Conservation (phyloP, 1,139 yeast species). For the Lizanozyma gosingica region DNA sequence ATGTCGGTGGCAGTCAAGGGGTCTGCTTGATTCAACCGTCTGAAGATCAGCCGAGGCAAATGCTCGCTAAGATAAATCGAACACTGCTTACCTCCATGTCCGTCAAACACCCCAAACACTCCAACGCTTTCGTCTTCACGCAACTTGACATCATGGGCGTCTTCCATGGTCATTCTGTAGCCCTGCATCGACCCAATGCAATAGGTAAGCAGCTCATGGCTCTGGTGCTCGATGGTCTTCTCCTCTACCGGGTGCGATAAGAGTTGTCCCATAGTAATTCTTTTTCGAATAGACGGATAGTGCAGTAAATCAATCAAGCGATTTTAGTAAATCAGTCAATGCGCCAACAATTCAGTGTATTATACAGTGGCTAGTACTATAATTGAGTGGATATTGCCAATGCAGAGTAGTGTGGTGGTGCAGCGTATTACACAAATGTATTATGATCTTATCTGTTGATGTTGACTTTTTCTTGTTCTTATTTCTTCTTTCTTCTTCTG, state of each 20-base stretch:
- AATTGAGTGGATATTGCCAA: too few relatives aligned
- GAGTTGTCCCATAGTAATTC: constrained; percentile 59
- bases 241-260: constrained; percentile 71
- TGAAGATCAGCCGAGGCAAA: constrained; percentile 27
- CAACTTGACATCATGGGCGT: constrained; percentile 49
- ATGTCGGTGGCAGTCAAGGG: constrained; percentile 7
- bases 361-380: too few relatives aligned
- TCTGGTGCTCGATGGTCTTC: constrained; percentile 42
- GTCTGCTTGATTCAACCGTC: constrained; percentile 13
- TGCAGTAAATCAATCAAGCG: too few relatives aligned
- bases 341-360: too few relatives aligned
- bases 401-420: too few relatives aligned
- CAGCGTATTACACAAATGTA: too few relatives aligned
- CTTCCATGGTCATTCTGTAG: constrained; percentile 68
- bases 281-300: background rate
- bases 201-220: constrained; percentile 41
- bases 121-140: constrained; percentile 38
- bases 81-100: constrained; percentile 66
- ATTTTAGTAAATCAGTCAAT: too few relatives aligned
- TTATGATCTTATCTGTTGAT: too few relatives aligned
- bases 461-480: too few relatives aligned
- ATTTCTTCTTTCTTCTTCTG: too few relatives aligned
- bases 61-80: constrained; percentile 46
- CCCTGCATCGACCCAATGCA: constrained; percentile 77
- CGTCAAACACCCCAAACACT: constrained; percentile 69